Base-by-base conservation (phyloP, 768 basidiomycete species). In the Lactarius hatsudake region DNA sequence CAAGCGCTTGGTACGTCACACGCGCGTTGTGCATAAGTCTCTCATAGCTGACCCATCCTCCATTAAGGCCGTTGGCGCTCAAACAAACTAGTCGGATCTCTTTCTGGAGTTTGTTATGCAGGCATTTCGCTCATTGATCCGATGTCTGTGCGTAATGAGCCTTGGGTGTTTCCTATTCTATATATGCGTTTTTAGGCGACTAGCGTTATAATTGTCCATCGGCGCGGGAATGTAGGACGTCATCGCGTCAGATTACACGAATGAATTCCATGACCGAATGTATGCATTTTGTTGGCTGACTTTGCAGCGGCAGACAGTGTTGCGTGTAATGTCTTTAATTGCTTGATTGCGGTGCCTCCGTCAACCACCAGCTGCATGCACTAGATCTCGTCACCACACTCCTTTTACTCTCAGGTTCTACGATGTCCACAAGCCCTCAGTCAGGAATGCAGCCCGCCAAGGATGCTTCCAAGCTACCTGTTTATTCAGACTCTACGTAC, bases 1-100 rank as follows among this genome's bases (percentile, higher is more conserved):
- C 78, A 97, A 96, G 77, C 88, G 94, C 74, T 78, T 98, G 81
- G 95, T 90, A 72, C 74, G 88, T 80, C 30, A 26, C 20, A 59
- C 26, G 9, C 20, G 17, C 9, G 2, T 42, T 34, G 10, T 4
- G 26, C 12, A 26, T 55, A 38, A 10, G 15, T 30, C 40, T 55
- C 34, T 30, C 28, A 8, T 34, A 51, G 18, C 51, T 43, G 40
- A 59, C 59, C 54, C 7, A 26, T 54, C 36, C 59, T 38, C 36
- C 26, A 45, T 36, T 32, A 71, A 53, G 71, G 71, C 71, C 26
- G 71, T 71, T 26, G 71, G 71, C 5, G 71, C 71, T 32, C 71
- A 71, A 63, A 69, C 70, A 23, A 71, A 71, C 57, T 71, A 65
- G 69, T 61, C 36, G 40, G 62, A 28, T n/a, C 30, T 32, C 51